A percentile compares a stretch with the other conserved stretches of the same genome.
These are phyloP conservation scores for Asterophora lycoperdoides DNA, from an alignment of 768 basidiomycete genomes.

Conservation along the genomic window DNA sequence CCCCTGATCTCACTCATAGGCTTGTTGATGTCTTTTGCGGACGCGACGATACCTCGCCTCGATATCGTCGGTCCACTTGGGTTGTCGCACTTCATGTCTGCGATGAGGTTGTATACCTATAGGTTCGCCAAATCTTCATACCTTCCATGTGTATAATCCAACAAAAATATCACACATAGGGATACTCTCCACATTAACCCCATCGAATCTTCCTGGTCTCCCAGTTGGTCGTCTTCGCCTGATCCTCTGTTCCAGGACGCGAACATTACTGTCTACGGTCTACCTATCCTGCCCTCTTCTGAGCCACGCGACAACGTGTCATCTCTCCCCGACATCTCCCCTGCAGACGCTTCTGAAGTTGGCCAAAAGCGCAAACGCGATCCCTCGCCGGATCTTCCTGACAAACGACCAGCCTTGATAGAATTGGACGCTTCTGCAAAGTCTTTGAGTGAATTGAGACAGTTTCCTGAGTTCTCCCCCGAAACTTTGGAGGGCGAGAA, in stretches of 20 bases:
- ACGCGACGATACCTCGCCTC: constrained; percentile 55
- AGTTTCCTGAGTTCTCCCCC: constrained; percentile 24
- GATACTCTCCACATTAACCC: constrained; percentile 47
- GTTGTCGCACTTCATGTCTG: constrained; percentile 63
- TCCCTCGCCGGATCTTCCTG: constrained; percentile 31
- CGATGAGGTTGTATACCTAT: constrained; percentile 62
- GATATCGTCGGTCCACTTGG: constrained; percentile 71
- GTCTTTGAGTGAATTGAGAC: constrained; percentile 17
- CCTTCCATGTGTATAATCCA: neutral
- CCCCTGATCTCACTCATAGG: constrained; percentile 36
- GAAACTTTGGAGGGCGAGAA: constrained; percentile 36
- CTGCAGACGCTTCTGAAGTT: constrained; percentile 10
- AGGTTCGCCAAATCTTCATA: constrained; percentile 42
- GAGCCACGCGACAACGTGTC: neutral
- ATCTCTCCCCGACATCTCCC: neutral
- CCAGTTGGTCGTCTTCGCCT: constrained; percentile 18
- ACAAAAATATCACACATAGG: constrained; percentile 27
- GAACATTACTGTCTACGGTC: constrained; percentile 60
- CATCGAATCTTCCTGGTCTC: constrained; percentile 35
- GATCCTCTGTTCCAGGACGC: constrained; percentile 56
- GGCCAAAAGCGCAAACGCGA: constrained; percentile 44
- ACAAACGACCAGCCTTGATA: constrained; percentile 27
- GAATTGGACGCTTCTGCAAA: constrained; percentile 14
- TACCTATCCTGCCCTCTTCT: constrained; percentile 38
- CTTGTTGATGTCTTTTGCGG: constrained; percentile 75